Evolutionary conservation across 2,329 filamentous ascomycete species (phyloP).

Genomic region (Sclerotinia trifoliorum): DNA sequence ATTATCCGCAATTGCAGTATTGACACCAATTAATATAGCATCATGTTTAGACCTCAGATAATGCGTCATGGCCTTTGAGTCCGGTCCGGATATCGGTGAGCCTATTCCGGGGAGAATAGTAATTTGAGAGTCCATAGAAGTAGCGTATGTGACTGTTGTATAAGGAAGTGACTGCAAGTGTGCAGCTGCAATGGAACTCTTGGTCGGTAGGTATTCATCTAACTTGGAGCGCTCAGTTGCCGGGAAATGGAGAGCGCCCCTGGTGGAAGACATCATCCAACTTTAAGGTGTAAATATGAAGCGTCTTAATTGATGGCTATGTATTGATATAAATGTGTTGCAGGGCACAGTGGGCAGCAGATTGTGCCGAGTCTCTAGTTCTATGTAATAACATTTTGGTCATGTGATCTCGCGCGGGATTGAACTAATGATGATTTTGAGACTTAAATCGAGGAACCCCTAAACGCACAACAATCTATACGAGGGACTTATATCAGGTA

Average conservation of each 20-base stretch:
- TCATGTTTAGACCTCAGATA: slow-evolving; percentile 79
- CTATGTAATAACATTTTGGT: neutral
- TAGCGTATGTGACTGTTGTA: slow-evolving; percentile 85
- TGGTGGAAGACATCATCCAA: neutral
- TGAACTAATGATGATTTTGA: neutral
- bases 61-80: slow-evolving; percentile 91
- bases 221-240: neutral
- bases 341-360: neutral
- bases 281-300: neutral
- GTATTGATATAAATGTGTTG: neutral
- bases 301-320: neutral
- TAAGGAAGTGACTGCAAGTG: slow-evolving; percentile 41
- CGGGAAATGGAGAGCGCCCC: slow-evolving; percentile 13
- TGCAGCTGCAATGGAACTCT: neutral
- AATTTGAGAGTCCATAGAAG: slow-evolving; percentile 75
- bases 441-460: neutral
- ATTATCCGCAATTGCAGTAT: slow-evolving; percentile 81
- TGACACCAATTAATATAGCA: slow-evolving; percentile 81
- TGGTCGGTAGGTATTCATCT: slow-evolving; percentile 17
- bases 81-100: slow-evolving; percentile 77
- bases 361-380: neutral
- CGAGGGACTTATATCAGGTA: neutral
- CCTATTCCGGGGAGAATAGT: slow-evolving; percentile 60
- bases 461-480: neutral
- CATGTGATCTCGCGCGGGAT: neutral